Evolutionary conservation across 2,329 filamentous ascomycete species (phyloP).

Genomic region (Ilyonectria sp.): DNA sequence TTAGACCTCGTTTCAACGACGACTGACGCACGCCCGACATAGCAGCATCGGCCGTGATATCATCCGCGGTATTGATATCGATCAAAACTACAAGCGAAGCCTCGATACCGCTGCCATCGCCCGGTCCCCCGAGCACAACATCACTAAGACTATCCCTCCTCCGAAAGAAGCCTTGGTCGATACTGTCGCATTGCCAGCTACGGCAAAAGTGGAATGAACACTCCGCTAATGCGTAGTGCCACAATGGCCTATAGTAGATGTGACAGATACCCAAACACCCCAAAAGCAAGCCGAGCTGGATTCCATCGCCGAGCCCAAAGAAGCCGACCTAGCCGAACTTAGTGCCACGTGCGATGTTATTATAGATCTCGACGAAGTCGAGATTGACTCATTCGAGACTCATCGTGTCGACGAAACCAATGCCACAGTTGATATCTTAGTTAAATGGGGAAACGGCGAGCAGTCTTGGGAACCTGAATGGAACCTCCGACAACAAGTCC

Average conservation of each 20-base stretch:
- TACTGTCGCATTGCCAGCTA: too few species aligned
- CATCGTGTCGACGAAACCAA: conserved; percentile 43
- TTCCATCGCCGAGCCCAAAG: neutral
- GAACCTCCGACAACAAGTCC: conserved; percentile 24
- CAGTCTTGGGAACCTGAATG: conserved; percentile 46
- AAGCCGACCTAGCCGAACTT: neutral
- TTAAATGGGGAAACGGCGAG: conserved; percentile 45
- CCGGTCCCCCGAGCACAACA: too few species aligned
- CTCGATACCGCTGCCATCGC: too few species aligned
- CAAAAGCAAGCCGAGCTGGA: too few species aligned
- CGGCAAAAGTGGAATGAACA: too few species aligned
- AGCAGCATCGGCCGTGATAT: conserved; percentile 4
- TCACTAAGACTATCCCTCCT: too few species aligned
- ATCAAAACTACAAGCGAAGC: too few species aligned
- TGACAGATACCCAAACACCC: too few species aligned
- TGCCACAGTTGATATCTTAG: conserved; percentile 44
- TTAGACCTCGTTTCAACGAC: conserved; percentile 42
- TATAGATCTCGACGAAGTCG: conserved; percentile 36
- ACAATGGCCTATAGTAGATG: too few species aligned
- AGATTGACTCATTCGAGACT: conserved; percentile 40
- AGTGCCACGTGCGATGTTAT: conserved; percentile 14
- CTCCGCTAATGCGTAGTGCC: too few species aligned
- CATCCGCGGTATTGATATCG: conserved; percentile 2
- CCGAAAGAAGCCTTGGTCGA: too few species aligned
- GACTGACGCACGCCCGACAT: conserved; percentile 13